Percentiles rank a stretch among this genome's conserved stretches.
Conservation (phyloP, 805 yeast genomes). For the Grigorovia jiainica region DNA sequence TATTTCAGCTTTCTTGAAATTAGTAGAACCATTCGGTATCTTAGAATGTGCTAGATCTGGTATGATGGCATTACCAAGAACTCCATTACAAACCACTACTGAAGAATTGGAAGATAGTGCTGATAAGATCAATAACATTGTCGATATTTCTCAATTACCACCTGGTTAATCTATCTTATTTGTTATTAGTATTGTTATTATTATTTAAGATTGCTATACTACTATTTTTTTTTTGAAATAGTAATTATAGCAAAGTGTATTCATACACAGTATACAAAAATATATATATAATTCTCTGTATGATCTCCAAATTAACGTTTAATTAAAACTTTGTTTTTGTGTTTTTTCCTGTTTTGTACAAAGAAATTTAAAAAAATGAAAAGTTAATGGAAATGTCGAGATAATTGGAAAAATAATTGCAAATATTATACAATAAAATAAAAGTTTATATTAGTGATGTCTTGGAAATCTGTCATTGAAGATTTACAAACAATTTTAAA, state of each 20-base stretch:
- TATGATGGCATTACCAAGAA: constrained; percentile 97
- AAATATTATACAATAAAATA: too few relatives aligned
- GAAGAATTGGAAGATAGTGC: constrained; percentile 48
- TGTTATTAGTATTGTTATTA: not conserved
- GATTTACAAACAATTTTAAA: constrained; percentile 37
- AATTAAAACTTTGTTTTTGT: too few relatives aligned
- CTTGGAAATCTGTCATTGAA: not conserved
- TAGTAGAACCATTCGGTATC: constrained; percentile 92
- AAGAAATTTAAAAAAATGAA: too few relatives aligned
- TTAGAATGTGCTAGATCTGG: constrained; percentile 95
- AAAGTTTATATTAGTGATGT: not conserved
- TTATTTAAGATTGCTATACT: not conserved
- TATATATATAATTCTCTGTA: too few relatives aligned
- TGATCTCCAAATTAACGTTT: too few relatives aligned
- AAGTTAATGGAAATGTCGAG: too few relatives aligned
- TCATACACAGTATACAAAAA: too few relatives aligned
- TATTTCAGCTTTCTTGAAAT: constrained; percentile 73
- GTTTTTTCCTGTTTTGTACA: too few relatives aligned
- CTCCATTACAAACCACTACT: constrained; percentile 59
- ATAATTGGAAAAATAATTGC: too few relatives aligned
- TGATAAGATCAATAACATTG: constrained; percentile 46
- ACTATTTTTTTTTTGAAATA: not conserved
- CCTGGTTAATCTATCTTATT: constrained; percentile 57
- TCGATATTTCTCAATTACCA: constrained; percentile 84
- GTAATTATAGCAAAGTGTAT: too few relatives aligned